Percentiles rank a stretch among this genome's conserved stretches.
These are phyloP conservation scores for Cornus controversa DNA, from an alignment of 148 eudicot species.

Conservation along the genomic window DNA sequence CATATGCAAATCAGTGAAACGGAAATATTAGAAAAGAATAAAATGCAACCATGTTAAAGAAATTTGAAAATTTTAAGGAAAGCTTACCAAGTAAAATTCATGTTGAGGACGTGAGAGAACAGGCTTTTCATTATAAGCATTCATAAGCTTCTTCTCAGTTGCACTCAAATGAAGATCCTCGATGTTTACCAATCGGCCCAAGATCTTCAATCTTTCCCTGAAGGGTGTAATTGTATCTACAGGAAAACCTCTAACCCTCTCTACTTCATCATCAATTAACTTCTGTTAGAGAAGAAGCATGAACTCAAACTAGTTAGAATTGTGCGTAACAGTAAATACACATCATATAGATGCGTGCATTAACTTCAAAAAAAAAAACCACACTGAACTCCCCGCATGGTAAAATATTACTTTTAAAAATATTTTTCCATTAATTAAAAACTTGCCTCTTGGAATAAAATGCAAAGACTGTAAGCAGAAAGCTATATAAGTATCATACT, in stretches of 20 bases:
- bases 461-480: not conserved
- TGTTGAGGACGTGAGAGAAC: conserved; percentile 98
- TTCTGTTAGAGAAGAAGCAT: conserved; percentile 37
- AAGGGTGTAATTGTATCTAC: conserved; percentile 58
- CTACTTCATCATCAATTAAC: conserved; percentile 77
- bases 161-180: conserved; percentile 68
- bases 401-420: not conserved
- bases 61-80: not conserved
- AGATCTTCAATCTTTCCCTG: conserved; percentile 86
- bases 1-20: too few relatives aligned
- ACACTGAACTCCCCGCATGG: not conserved
- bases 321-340: not conserved
- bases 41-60: not conserved
- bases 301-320: conserved; percentile 1
- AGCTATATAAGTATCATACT: conserved; percentile 35
- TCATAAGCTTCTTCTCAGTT: conserved; percentile 77
- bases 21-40: too few relatives aligned
- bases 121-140: conserved; percentile 92
- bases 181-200: conserved; percentile 70
- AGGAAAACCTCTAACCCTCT: conserved; percentile 66
- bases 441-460: not conserved
- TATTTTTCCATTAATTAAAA: not conserved
- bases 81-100: conserved; percentile 70
- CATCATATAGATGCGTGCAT: not conserved
- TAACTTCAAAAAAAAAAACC: not conserved